Conservation (phyloP, 2,329 filamentous ascomycete genomes). For the Aspergillus novofumigatus region DNA sequence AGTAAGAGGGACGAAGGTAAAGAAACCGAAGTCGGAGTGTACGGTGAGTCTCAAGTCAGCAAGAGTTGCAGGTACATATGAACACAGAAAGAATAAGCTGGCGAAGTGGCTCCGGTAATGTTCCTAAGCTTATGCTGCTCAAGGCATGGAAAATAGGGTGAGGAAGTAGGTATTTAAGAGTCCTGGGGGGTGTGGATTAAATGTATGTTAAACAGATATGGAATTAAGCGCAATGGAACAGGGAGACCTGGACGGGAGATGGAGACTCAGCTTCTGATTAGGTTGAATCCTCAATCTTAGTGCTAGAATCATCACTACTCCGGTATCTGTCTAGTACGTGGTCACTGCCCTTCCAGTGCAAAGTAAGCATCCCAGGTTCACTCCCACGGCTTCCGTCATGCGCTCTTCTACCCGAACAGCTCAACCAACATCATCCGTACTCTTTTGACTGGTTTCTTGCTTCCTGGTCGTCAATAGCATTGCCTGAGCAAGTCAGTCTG, state of each 20-base stretch:
- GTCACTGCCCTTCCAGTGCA: not conserved
- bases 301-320: not conserved
- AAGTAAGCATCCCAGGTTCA: not conserved
- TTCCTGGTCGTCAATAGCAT: not conserved
- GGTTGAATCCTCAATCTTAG: slow-evolving; percentile 1
- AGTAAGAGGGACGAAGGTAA: not conserved
- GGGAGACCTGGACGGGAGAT: not conserved
- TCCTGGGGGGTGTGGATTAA: not conserved
- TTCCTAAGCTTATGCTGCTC: not conserved
- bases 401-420: not conserved
- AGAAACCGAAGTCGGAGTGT: not conserved
- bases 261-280: slow-evolving; percentile 7
- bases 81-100: not conserved
- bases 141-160: not conserved
- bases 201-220: not conserved
- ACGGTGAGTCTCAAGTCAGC: not conserved
- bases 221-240: slow-evolving; percentile 3
- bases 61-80: not conserved
- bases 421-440: not conserved
- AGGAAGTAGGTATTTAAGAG: slow-evolving; percentile 7
- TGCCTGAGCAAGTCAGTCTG: not conserved
- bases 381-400: not conserved
- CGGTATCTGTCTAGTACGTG: no score
- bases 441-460: not conserved
- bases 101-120: not conserved